Evolutionary conservation across 441 rosid species (phyloP).

Genomic region (Gossypium davidsonii): DNA sequence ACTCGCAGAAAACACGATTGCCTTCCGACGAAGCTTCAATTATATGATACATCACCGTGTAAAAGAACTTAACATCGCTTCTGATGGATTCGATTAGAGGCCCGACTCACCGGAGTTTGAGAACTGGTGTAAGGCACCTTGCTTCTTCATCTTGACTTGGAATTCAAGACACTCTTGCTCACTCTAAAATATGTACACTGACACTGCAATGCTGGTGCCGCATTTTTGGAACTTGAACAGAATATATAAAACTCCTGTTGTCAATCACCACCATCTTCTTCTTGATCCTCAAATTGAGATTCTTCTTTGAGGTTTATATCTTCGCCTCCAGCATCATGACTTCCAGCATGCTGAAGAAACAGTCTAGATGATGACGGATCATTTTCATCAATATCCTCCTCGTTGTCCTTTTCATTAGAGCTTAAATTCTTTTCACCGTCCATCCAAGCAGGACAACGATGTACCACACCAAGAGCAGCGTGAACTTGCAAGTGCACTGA

Average conservation of each 20-base stretch:
- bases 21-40: constrained; percentile 5
- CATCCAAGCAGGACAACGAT: constrained; percentile 75
- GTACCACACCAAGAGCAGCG: constrained; percentile 45
- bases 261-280: constrained; percentile 72
- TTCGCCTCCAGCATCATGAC: constrained; percentile 48
- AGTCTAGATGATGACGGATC: constrained; percentile 58
- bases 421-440: constrained; percentile 29
- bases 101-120: constrained; percentile 4
- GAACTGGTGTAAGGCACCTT: neutral
- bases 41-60: neutral
- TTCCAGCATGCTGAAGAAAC: constrained; percentile 48
- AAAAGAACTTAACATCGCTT: neutral
- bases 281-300: constrained; percentile 78
- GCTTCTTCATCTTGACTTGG: neutral
- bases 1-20: neutral
- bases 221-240: neutral
- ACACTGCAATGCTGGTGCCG: constrained; percentile 3
- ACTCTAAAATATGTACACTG: constrained; percentile 9
- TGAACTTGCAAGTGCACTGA: constrained; percentile 28
- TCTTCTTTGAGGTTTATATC: constrained; percentile 73
- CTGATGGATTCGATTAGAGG: neutral
- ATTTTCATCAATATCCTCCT: constrained; percentile 75
- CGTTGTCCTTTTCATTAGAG: constrained; percentile 58
- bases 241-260: constrained; percentile 5
- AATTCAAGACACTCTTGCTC: constrained; percentile 2